Evolutionary conservation across 2,329 filamentous ascomycete species (phyloP).

Genomic region (Neofusicoccum umdonicola): DNA sequence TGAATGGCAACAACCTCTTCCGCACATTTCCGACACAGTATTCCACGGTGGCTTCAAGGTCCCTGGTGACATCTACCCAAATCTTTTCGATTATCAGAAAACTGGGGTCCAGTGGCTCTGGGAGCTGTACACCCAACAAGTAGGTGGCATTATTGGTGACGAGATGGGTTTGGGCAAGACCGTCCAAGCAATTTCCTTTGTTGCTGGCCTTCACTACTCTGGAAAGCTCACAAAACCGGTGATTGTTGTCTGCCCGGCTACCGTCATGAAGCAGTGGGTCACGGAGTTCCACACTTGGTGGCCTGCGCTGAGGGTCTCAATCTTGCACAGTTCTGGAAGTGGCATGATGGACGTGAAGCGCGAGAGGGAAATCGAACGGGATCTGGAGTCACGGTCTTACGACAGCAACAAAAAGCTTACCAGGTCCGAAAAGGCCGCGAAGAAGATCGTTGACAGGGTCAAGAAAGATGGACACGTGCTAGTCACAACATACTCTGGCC

Average conservation of each 20-base stretch:
- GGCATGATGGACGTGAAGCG: slow-evolving; percentile 81
- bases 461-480: slow-evolving; percentile 84
- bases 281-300: slow-evolving; percentile 99
- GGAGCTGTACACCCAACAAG: slow-evolving; percentile 83
- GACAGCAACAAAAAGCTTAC: slow-evolving; percentile 31
- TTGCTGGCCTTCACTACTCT: slow-evolving; percentile 90
- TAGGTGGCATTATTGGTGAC: slow-evolving; percentile 92
- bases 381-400: slow-evolving; percentile 44
- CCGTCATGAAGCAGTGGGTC: slow-evolving; percentile 95
- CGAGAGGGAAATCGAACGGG: slow-evolving; percentile 62
- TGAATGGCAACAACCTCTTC: slow-evolving; percentile 86
- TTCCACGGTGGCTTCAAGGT: slow-evolving; percentile 75
- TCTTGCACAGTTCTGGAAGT: slow-evolving; percentile 90
- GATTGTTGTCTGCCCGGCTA: slow-evolving; percentile 90
- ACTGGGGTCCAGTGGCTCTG: slow-evolving; percentile 95
- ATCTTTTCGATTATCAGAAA: slow-evolving; percentile 94
- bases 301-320: slow-evolving; percentile 96
- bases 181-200: slow-evolving; percentile 73
- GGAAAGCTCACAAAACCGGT: slow-evolving; percentile 79
- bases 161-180: slow-evolving; percentile 99
- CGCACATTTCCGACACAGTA: slow-evolving; percentile 71
- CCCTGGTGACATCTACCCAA: slow-evolving; percentile 89
- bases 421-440: slow-evolving; percentile 67
- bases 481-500: slow-evolving; percentile 90
- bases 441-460: slow-evolving; percentile 78